Percentiles rank a stretch among this genome's conserved stretches.
These are phyloP conservation scores for Strigomonas galati DNA, from an alignment of 208 protist species.

Conservation along the genomic window DNA sequence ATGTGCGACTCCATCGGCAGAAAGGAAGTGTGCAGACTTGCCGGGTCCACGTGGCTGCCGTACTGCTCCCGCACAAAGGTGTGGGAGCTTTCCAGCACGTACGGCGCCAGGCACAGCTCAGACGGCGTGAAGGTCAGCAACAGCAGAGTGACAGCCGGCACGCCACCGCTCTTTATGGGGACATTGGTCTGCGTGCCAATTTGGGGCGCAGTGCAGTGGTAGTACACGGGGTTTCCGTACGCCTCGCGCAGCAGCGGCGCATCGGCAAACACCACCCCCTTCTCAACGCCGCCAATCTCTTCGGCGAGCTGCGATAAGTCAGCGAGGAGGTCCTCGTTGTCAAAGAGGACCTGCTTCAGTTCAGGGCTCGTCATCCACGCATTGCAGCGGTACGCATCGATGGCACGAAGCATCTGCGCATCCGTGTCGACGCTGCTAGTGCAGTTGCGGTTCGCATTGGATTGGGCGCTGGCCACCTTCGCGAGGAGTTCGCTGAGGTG, in stretches of 20 bases:
- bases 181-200: constrained; percentile 73
- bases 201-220: constrained; percentile 78
- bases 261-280: constrained; percentile 76
- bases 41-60: constrained; percentile 33
- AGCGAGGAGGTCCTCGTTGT: constrained; percentile 23
- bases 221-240: constrained; percentile 68
- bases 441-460: too few relatives aligned
- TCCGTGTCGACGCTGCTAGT: constrained; percentile 73
- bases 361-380: constrained; percentile 80
- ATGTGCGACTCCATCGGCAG: constrained; percentile 68
- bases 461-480: constrained; percentile 31
- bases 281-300: constrained; percentile 63
- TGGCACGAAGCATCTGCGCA: constrained; percentile 74
- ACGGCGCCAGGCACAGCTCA: constrained; percentile 38
- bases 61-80: constrained; percentile 66
- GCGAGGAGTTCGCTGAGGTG: constrained; percentile 58
- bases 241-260: constrained; percentile 66
- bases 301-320: constrained; percentile 41
- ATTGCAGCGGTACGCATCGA: constrained; percentile 79
- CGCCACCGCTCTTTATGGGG: constrained; percentile 10
- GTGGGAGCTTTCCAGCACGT: constrained; percentile 69
- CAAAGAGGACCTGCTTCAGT: constrained; percentile 35
- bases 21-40: constrained; percentile 49
- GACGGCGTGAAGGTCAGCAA: constrained; percentile 69
- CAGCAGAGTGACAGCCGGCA: constrained; percentile 51